phyloP scores from a whole-genome alignment of 2,329 filamentous ascomycete genomes.

The Sporothrix protearum region DNA sequence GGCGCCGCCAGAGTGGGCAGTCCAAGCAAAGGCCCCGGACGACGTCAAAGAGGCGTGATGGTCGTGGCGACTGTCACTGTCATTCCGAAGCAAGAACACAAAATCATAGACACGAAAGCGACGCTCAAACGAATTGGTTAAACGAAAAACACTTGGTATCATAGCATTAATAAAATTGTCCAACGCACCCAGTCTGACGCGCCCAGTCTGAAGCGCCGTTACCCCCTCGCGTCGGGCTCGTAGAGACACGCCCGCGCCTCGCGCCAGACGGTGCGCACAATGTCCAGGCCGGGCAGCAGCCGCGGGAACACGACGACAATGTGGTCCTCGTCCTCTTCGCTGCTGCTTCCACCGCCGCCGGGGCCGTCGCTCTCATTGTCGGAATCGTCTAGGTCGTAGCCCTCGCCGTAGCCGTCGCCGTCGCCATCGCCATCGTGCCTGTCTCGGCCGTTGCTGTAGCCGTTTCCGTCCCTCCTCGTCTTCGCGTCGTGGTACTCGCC shows the following conservation, averaged over 20 bases:
- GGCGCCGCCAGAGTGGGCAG: neutral
- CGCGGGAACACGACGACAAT: conserved; percentile 92
- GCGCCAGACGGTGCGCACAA: conserved; percentile 88
- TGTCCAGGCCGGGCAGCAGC: conserved; percentile 66
- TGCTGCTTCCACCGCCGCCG: conserved; percentile 12
- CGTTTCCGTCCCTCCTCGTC: neutral
- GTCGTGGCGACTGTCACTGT: too few species aligned
- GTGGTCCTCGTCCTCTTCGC: conserved; percentile 70
- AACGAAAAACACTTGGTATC: conserved; percentile 18
- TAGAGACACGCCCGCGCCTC: conserved; percentile 79
- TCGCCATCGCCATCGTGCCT: neutral
- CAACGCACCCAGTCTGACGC: too few species aligned
- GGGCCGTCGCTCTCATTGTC: neutral
- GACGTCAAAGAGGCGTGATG: neutral
- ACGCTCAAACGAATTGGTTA: neutral
- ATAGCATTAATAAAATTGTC: conserved; percentile 10
- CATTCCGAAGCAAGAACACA: neutral
- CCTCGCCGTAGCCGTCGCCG: neutral
- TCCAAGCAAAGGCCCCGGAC: neutral
- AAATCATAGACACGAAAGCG: neutral
- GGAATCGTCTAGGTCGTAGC: neutral
- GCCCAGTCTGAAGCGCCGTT: neutral
- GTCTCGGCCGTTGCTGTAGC: too few species aligned
- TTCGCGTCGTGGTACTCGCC: neutral
- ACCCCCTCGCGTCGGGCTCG: conserved; percentile 41